Evolutionary conservation across 23 red algal genomes (phyloP).

Genomic region (Gracilariopsis chorda): DNA sequence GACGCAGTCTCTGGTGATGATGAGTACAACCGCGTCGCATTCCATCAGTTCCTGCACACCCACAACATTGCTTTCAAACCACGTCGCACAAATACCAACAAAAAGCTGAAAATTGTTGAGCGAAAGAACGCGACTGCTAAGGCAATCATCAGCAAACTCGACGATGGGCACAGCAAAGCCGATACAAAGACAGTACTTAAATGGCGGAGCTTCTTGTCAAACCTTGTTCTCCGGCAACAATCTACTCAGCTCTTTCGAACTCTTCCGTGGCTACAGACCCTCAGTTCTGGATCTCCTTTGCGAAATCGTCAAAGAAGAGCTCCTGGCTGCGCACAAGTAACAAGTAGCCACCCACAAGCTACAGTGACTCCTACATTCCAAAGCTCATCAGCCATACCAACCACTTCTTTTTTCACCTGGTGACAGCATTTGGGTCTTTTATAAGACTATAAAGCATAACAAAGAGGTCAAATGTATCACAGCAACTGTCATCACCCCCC

Average conservation of each 20-base stretch:
- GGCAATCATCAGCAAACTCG: not conserved
- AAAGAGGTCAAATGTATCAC: not conserved
- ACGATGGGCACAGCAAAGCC: not conserved
- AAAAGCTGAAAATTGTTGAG: not conserved
- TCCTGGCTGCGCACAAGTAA: not conserved
- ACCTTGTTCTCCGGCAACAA: conserved; percentile 5
- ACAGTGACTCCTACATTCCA: not conserved
- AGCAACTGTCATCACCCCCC: not conserved
- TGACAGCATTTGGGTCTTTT: not conserved
- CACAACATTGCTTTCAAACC: conserved; percentile 25
- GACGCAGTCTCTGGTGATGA: not conserved
- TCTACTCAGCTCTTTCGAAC: conserved; percentile 25
- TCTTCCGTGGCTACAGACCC: conserved; percentile 9
- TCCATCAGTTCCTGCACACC: not conserved
- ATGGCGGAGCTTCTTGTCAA: not conserved
- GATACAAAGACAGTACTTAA: not conserved
- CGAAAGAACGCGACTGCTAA: conserved; percentile 1
- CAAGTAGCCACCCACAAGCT: not conserved
- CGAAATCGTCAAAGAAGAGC: not conserved
- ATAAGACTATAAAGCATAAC: not conserved
- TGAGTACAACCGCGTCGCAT: not conserved
- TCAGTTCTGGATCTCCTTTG: not conserved
- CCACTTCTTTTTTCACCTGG: not conserved
- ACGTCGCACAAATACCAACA: not conserved
- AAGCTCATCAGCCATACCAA: not conserved